Base-by-base conservation (phyloP, 169 alveolate species). In the Plasmodium knowlesi region DNA sequence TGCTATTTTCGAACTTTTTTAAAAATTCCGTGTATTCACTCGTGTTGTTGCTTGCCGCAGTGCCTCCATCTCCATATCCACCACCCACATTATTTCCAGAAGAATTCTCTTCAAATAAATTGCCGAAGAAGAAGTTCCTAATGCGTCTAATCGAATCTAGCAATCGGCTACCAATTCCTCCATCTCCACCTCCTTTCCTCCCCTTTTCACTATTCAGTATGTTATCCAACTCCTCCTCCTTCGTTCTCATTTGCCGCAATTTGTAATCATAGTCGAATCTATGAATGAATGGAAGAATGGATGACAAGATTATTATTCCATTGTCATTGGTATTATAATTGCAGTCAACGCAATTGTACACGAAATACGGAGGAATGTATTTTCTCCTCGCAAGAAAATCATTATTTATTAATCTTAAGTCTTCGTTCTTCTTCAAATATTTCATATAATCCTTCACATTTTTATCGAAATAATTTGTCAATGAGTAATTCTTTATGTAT, bases 291-390 rank as follows among this genome's bases (percentile, higher is more conserved):
- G 94, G 94, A 19, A 78, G 46, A 22, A 88, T 88, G 16, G 94
- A 88, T 0, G 94, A 88, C 34, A 88, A 79, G 14, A 88, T 88
- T 54, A 88, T 46, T n/a, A 88, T 88, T 30, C 94, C 94, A 32
- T 88, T 88, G 19, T 88, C 94, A 57, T 88, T 88, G 6, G 94
- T 88, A 41, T 88, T 88, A 41, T 88, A 88, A 88, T 88, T 88
- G 46, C 94, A 88, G 82, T 88, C 94, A 25, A 88, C 82, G 71
- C 94, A 78, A 78, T 88, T 88, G 71, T 88, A 79, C 10, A 88
- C 74, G 61, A 88, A 88, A 79, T 88, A 67, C 19, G 94, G 94
- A 2, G 88, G 14, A 14, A 88, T 37, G 30, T 78, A 88, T 88
- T 57, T 50, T 78, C 82, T 88, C 70, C 89, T 88, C 46, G 72